phyloP scores from a whole-genome alignment of 2,329 filamentous ascomycete genomes.

The Sphaerulina vaccinii region DNA sequence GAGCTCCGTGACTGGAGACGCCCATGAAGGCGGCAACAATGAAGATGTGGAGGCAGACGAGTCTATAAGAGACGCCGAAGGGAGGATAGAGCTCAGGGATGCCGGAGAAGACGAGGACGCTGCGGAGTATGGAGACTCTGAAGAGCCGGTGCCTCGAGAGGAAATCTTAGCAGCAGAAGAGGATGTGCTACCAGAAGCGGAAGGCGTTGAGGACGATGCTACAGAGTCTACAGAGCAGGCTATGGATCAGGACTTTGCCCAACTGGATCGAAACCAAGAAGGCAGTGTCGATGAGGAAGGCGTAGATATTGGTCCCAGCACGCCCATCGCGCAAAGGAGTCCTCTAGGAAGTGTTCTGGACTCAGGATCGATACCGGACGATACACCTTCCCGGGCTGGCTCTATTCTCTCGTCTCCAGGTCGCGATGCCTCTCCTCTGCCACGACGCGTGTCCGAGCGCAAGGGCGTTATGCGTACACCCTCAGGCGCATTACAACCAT shows the following conservation, averaged over 20 bases:
- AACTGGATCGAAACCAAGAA: conserved; percentile 19
- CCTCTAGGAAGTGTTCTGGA: conserved; percentile 63
- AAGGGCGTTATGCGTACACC: conserved; percentile 67
- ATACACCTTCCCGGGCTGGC: conserved; percentile 76
- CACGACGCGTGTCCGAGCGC: conserved; percentile 37
- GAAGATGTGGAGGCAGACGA: conserved; percentile 49
- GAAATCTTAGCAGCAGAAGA: conserved; percentile 21
- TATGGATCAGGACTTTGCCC: conserved; percentile 28
- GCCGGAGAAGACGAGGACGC: conserved; percentile 12
- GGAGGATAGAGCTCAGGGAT: conserved; percentile 27
- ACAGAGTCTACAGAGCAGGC: conserved; percentile 21
- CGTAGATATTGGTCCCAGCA: conserved; percentile 26
- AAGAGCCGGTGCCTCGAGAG: conserved; percentile 10
- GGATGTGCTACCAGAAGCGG: conserved; percentile 13
- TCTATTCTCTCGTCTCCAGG: conserved; percentile 62
- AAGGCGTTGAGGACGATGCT: conserved; percentile 6
- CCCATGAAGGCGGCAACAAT: conserved; percentile 60
- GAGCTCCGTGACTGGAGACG: conserved; percentile 67
- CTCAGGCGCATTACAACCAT: conserved; percentile 82
- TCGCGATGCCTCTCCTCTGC: conserved; percentile 65
- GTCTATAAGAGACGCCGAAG: conserved; percentile 27
- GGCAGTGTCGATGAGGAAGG: conserved; percentile 12
- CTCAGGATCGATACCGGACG: conserved; percentile 75
- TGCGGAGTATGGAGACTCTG: conserved; percentile 22
- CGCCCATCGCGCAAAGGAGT: conserved; percentile 28